Conservation (phyloP, 139 green algal genomes). For the Tetradesmus lagerheimii region DNA sequence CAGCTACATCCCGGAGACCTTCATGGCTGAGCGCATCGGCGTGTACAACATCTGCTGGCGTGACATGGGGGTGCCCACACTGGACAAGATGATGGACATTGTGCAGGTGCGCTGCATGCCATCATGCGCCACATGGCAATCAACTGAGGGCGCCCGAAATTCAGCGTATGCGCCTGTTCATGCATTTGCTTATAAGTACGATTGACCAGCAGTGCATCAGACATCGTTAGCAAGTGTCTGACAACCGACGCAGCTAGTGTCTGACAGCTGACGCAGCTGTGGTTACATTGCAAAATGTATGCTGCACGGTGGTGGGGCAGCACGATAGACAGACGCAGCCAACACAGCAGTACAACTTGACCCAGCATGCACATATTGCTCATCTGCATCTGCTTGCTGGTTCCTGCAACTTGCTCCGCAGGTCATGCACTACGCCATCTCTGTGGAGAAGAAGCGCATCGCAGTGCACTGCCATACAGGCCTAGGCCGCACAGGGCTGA, state of each 20-base stretch:
- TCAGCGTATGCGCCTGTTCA: no score
- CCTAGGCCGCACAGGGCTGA: constrained; percentile 76
- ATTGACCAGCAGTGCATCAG: no score
- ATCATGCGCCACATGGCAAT: background rate
- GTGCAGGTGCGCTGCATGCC: constrained; percentile 68
- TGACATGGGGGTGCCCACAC: constrained; percentile 78
- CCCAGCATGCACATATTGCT: no score
- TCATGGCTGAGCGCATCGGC: constrained; percentile 70
- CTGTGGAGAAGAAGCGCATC: constrained; percentile 61
- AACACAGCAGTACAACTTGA: no score
- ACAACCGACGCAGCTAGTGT: no score
- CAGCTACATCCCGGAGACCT: constrained; percentile 75
- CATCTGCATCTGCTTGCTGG: background rate
- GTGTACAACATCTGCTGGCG: constrained; percentile 79
- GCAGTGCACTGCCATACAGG: constrained; percentile 82
- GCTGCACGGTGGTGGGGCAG: no score
- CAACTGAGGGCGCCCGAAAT: no score
- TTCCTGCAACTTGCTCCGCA: background rate
- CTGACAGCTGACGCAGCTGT: no score
- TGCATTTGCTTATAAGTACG: no score
- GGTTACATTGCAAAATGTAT: no score
- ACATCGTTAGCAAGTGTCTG: background rate
- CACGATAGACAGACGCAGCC: no score
- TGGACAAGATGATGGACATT: constrained; percentile 80
- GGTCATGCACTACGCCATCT: constrained; percentile 71